phyloP scores from a whole-genome alignment of 2,329 filamentous ascomycete species.

The Trichoderma simmonsii region DNA sequence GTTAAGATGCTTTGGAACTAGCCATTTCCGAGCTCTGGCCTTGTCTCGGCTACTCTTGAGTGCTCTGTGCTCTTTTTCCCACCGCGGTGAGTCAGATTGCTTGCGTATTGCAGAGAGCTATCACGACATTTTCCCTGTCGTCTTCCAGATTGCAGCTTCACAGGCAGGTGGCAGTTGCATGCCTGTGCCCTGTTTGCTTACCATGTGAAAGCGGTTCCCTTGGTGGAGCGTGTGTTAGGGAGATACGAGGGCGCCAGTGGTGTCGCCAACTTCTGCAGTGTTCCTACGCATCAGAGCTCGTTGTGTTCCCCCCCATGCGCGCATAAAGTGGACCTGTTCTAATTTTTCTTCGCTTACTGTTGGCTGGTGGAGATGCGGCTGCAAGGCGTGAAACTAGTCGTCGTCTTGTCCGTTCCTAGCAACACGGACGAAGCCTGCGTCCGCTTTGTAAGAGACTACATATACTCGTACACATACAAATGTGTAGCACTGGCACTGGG shows the following conservation, averaged over 20 bases:
- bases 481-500: neutral
- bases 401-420: slow-evolving; percentile 1
- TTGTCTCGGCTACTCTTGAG: neutral
- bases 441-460: neutral
- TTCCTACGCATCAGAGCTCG: slow-evolving; percentile 13
- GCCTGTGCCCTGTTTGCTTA: slow-evolving; percentile 5
- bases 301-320: slow-evolving; percentile 1
- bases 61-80: neutral
- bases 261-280: slow-evolving; percentile 10
- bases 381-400: slow-evolving; percentile 17
- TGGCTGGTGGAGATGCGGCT: slow-evolving; percentile 18
- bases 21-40: neutral
- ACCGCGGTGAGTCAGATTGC: neutral
- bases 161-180: neutral
- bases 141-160: neutral
- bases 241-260: slow-evolving; percentile 12
- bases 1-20: neutral
- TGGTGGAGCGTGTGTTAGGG: slow-evolving; percentile 8
- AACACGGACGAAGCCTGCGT: neutral
- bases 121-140: neutral
- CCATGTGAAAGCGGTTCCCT: neutral
- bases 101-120: neutral
- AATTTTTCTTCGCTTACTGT: slow-evolving; percentile 18
- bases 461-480: neutral
- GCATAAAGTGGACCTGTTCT: slow-evolving; percentile 12